These are phyloP conservation scores for Plasmodium coatneyi DNA, from an alignment of 169 alveolate genomes.

Conservation along the genomic window DNA sequence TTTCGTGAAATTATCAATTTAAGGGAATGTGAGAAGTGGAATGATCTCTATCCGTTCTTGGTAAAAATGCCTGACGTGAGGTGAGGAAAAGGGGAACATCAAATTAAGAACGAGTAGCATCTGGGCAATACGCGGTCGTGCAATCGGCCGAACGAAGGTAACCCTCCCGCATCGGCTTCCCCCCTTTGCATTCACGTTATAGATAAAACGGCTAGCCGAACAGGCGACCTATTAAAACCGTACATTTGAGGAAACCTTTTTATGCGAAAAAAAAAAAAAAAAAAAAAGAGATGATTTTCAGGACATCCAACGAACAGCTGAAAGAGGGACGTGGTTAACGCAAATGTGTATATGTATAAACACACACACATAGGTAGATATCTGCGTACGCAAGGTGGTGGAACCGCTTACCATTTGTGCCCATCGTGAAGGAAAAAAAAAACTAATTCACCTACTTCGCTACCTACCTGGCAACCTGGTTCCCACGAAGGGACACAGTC, in stretches of 20 bases:
- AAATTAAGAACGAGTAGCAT: neutral
- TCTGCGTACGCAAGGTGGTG: neutral
- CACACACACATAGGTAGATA: neutral
- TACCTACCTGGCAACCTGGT: neutral
- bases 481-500: neutral
- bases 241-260: neutral
- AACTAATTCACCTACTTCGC: neutral
- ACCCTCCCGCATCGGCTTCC: neutral
- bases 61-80: neutral
- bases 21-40: neutral
- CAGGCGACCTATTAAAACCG: neutral
- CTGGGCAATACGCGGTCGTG: neutral
- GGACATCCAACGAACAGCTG: neutral
- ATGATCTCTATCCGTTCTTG: neutral
- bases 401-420: neutral
- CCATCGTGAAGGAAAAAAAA: neutral
- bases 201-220: neutral
- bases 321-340: neutral
- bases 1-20: neutral
- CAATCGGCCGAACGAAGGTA: neutral
- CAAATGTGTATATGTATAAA: neutral
- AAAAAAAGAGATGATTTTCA: neutral
- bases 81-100: neutral
- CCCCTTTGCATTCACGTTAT: neutral
- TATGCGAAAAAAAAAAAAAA: neutral